Base-by-base conservation (phyloP, 306 rosid species). In the Pyrus betulifolia region DNA sequence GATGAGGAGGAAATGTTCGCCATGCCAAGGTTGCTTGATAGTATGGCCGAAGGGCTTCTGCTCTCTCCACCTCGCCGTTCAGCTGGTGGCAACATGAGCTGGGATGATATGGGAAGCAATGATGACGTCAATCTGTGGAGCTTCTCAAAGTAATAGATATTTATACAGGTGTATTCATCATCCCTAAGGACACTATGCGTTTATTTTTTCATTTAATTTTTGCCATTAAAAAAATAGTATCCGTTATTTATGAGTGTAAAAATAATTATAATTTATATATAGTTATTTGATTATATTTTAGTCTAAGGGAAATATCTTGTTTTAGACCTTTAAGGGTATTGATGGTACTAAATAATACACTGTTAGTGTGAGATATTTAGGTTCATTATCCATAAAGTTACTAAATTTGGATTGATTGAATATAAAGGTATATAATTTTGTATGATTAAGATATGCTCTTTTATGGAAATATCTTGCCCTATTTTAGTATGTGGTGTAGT, bases 1-100 rank as follows among this genome's bases (percentile, higher is more conserved):
- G 88, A 86, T 4, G 88, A 72, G 3, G 86, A 85, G 40, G 83
- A 72, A 5, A 12, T 59, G 62, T 81, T 67, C 60, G 83, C 81
- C 5, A 74, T 80, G 87, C 87, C 82, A 3, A 74, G 86, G 5
- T 84, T 85, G 86, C 11, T 89, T 9, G 58, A 28, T 28, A 76
- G 49, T 22, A 76, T 89, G 91, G 91, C 89, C 11, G 83, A 91
- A 22, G 89, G 91, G 23, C 87, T 90, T 10, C 70, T 91, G 5
- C 71, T 89, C 5, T 84, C 91, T 42, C 91, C 90, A 3, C 84
- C 79, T 7, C 70, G 57, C 30, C 64, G 60, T 25, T 9, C 63
- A 4, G 73, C 65, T 5, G 15, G n/a, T 7, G 15, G n/a, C 30
- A 12, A 22, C 25, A 19, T 62, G 31, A 55, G 59, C 3, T 77